phyloP scores from a whole-genome alignment of 2,329 filamentous ascomycete species.

The Rhynchosporium graminicola region DNA sequence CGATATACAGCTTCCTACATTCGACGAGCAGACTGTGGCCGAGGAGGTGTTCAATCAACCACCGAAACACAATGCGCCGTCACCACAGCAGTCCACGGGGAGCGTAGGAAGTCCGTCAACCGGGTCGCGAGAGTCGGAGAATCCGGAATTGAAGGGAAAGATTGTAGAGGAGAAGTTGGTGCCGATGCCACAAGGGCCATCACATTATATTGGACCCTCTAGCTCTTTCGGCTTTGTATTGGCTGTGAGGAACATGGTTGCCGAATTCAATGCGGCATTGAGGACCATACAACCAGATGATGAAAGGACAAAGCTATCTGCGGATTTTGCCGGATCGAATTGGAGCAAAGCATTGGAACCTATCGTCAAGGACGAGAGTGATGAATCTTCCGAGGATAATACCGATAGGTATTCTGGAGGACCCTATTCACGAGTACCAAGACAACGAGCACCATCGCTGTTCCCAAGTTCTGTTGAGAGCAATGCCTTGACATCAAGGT shows the following conservation, averaged over 20 bases:
- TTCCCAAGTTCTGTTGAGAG: slow-evolving; percentile 27
- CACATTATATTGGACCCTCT: slow-evolving; percentile 40
- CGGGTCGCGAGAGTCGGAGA: slow-evolving; percentile 27
- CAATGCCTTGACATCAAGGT: slow-evolving; percentile 20
- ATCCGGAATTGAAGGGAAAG: slow-evolving; percentile 16
- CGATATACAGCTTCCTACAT: slow-evolving; percentile 43
- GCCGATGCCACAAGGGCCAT: slow-evolving; percentile 34
- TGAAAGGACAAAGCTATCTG: slow-evolving; percentile 33
- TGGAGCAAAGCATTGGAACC: slow-evolving; percentile 39
- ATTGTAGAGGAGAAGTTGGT: slow-evolving; percentile 36
- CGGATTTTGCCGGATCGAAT: slow-evolving; percentile 36
- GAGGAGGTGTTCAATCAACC: slow-evolving; percentile 35
- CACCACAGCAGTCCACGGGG: slow-evolving; percentile 26
- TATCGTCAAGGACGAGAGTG: slow-evolving; percentile 35
- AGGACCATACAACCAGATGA: slow-evolving; percentile 32
- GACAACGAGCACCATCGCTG: slow-evolving; percentile 21
- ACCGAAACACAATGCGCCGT: slow-evolving; percentile 21
- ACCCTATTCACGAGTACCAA: slow-evolving; percentile 10
- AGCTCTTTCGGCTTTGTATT: slow-evolving; percentile 40
- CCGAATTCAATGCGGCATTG: slow-evolving; percentile 35
- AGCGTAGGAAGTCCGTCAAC: slow-evolving; percentile 26
- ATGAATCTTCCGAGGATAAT: slow-evolving; percentile 32
- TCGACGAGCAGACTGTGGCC: slow-evolving; percentile 31
- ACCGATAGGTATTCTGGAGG: slow-evolving; percentile 15
- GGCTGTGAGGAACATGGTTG: slow-evolving; percentile 37